phyloP scores from a whole-genome alignment of 1,139 yeast genomes.

The Scheffersomyces quercinus region DNA sequence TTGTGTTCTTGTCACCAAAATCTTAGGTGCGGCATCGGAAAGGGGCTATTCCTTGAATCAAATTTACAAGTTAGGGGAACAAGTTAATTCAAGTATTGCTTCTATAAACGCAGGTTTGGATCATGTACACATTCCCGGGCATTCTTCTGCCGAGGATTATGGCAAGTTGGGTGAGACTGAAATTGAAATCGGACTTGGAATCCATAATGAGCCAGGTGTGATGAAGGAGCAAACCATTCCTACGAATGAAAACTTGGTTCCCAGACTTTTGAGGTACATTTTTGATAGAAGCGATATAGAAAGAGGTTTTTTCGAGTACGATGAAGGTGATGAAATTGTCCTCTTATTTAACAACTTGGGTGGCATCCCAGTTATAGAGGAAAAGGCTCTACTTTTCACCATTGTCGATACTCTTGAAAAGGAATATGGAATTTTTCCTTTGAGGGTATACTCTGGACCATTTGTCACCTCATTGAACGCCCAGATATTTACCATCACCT shows the following conservation, averaged over 20 bases:
- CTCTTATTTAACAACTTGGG: constrained; percentile 53
- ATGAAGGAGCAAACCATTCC: constrained; percentile 41
- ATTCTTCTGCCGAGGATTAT: constrained; percentile 25
- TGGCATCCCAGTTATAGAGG: constrained; percentile 50
- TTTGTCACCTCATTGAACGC: constrained; percentile 55
- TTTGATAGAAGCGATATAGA: constrained; percentile 38
- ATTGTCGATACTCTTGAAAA: constrained; percentile 31
- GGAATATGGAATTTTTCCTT: constrained; percentile 36
- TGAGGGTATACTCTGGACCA: constrained; percentile 45
- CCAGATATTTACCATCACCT: constrained; percentile 50
- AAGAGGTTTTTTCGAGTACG: constrained; percentile 45
- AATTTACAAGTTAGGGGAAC: constrained; percentile 36
- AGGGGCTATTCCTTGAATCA: constrained; percentile 29
- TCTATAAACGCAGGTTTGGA: constrained; percentile 54
- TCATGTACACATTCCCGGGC: constrained; percentile 54
- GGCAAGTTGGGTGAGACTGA: constrained; percentile 37
- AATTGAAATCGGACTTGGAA: constrained; percentile 53
- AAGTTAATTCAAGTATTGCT: constrained; percentile 38
- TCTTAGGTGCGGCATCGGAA: constrained; percentile 49
- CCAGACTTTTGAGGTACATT: constrained; percentile 34
- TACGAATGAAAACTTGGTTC: constrained; percentile 39
- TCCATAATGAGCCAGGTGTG: constrained; percentile 57
- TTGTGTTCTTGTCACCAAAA: constrained; percentile 41
- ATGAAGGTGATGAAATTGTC: constrained; percentile 35
- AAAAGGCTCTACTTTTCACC: constrained; percentile 35